Base-by-base conservation (phyloP, 129 eudicot genomes). In the Rutidosis leptorrhynchoides region DNA sequence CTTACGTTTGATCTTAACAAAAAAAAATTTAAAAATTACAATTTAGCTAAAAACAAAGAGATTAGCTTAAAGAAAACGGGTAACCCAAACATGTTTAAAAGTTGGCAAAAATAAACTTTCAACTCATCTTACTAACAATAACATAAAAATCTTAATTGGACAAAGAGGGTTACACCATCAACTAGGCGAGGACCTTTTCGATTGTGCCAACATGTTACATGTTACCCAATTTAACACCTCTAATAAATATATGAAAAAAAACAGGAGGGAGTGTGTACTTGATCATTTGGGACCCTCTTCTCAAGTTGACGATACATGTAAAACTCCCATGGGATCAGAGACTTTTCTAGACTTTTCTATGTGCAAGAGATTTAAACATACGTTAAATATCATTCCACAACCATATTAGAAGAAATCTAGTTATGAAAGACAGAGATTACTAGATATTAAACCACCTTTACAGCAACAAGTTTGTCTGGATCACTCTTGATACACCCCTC, bases 261-360 rank as follows among this genome's bases (percentile, higher is more conserved):
- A 48, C 55, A 70, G 40, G 65, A n/a, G n/a, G n/a, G n/a, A 26
- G 54, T 46, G 30, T 86, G 32, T 89, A 93, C 99, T 74, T 89
- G 90, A 72, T 80, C 79, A 28, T 81, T 78, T 7, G 82, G 85
- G 37, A 93, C 79, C 69, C 95, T 82, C 60, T 53, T 66, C 78
- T 93, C 96, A 71, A 93, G 93, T 76, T 88, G 96, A 64, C 99
- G 90, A 70, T 93, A 93, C 89, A 89, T 80, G 84, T 89, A 84
- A 78, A 89, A 89, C 69, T 89, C 99, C 99, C 95, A 93, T 54
- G 95, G 92, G 76, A 93, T 89, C 16, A 96, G 85, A 3, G 99
- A 96, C 80, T 86, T 86, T n/a, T n/a, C n/a, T n/a, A n/a, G n/a
- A n/a, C n/a, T n/a, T n/a, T 83, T 93, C 96, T 71, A 93, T 81